phyloP scores from a whole-genome alignment of 495 filamentous ascomycete species.

The Trichoderma asperelloides region DNA sequence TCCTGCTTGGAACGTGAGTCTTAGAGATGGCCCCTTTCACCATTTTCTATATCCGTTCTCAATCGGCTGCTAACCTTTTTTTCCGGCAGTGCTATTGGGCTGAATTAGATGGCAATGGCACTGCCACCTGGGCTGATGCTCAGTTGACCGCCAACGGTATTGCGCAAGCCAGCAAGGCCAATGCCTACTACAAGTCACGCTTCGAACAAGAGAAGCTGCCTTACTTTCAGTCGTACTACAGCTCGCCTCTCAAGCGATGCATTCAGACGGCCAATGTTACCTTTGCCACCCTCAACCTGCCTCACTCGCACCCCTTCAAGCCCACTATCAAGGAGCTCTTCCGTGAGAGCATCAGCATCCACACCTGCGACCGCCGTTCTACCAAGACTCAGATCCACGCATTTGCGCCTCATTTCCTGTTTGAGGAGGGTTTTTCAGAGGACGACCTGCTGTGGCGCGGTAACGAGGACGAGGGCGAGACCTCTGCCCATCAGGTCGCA shows the following conservation, averaged over 20 bases:
- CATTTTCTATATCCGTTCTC: too few relatives aligned
- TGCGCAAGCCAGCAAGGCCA: slow-evolving; percentile 51
- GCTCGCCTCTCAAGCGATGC: slow-evolving; percentile 60
- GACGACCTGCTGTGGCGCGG: slow-evolving; percentile 51
- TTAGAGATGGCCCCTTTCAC: too few relatives aligned
- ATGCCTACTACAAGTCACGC: slow-evolving; percentile 53
- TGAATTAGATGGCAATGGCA: slow-evolving; percentile 56
- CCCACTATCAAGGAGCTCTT: slow-evolving; percentile 63
- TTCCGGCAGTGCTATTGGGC: slow-evolving; percentile 52
- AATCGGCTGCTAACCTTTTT: background rate
- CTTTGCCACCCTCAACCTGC: slow-evolving; percentile 38
- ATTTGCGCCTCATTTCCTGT: slow-evolving; percentile 48
- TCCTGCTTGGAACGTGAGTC: slow-evolving; percentile 25
- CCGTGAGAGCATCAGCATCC: slow-evolving; percentile 62
- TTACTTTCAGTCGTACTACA: slow-evolving; percentile 55
- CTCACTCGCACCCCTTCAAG: slow-evolving; percentile 35
- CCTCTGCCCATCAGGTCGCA: slow-evolving; percentile 18
- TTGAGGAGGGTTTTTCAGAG: slow-evolving; percentile 57
- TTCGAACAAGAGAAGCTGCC: slow-evolving; percentile 49
- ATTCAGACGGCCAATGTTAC: slow-evolving; percentile 55
- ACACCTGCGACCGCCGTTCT: slow-evolving; percentile 71
- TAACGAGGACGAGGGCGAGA: slow-evolving; percentile 19
- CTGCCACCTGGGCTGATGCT: slow-evolving; percentile 60
- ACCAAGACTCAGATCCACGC: slow-evolving; percentile 46
- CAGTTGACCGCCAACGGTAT: slow-evolving; percentile 52